Conservation (phyloP, 2,329 filamentous ascomycete species). For the Cladophialophora carrionii region DNA sequence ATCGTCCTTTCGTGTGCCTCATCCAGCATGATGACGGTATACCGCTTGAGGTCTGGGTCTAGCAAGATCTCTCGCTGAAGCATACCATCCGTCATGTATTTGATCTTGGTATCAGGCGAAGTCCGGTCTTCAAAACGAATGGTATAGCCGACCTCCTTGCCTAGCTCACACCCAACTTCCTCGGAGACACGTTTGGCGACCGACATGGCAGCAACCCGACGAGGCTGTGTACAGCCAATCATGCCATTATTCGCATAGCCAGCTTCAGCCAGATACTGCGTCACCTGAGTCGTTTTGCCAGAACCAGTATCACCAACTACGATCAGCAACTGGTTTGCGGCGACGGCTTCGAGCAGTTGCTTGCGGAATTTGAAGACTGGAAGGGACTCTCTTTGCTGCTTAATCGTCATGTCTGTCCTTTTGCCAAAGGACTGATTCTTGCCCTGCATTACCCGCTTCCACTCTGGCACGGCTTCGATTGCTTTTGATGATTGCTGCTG, state of each 20-base stretch:
- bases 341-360: slow-evolving; percentile 83
- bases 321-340: slow-evolving; percentile 86
- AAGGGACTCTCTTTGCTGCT: slow-evolving; percentile 86
- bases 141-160: slow-evolving; percentile 92
- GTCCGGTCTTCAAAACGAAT: slow-evolving; percentile 98
- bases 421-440: slow-evolving; percentile 82
- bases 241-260: slow-evolving; percentile 85
- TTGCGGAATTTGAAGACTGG: slow-evolving; percentile 88
- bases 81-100: slow-evolving; percentile 99
- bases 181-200: slow-evolving; percentile 96
- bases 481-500: slow-evolving; percentile 60
- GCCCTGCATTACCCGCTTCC: slow-evolving; percentile 81
- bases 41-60: slow-evolving; percentile 83
- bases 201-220: slow-evolving; percentile 97
- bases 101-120: slow-evolving; percentile 84
- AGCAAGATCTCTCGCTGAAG: slow-evolving; percentile 91
- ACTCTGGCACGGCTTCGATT: slow-evolving; percentile 77
- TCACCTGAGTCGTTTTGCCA: slow-evolving; percentile 95
- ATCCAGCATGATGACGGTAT: slow-evolving; percentile 97
- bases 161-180: slow-evolving; percentile 88
- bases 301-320: slow-evolving; percentile 97
- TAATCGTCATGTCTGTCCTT: slow-evolving; percentile 87
- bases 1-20: slow-evolving; percentile 98
- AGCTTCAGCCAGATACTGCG: slow-evolving; percentile 94
- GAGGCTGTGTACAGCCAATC: slow-evolving; percentile 95